Base-by-base conservation (phyloP, 805 yeast genomes). In the Lachancea dasiensis region DNA sequence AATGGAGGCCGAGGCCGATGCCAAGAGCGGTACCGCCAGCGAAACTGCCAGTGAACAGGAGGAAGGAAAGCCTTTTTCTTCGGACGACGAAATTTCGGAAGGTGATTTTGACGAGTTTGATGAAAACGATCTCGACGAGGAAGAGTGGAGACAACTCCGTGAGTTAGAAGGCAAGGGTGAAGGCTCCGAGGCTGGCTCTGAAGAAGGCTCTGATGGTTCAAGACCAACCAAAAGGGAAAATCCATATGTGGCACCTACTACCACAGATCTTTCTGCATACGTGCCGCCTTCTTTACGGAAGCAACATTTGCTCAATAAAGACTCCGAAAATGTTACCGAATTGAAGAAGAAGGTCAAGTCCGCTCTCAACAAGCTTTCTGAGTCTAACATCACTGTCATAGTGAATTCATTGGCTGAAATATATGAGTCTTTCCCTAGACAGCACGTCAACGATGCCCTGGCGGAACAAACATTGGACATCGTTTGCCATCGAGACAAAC, bases 261-360 rank as follows among this genome's bases (percentile, higher is more conserved):
- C 66, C 43, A 33, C 57, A 26, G 30, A 57, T 38, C 32, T 56
- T 4, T 64, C 68, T 1, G 68, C 73, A 44, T 90, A 92, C 54
- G 65, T 90, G 11, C 97, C 98, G 1, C 98, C 97, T 0, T 87
- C 95, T 0, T 59, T 83, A 40, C 72, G 97, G 41, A 70, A 75
- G 31, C 71, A 69, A 49, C 71, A 68, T 34, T 39, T 64, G 15
- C 67, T 57, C 27, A 52, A 53, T 3, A 50, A 48, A 0, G 68
- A 68, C 18, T 64, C 73, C 15, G 76, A 72, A 41, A 77, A 71
- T 38, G 54, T 67, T 6, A 34, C 64, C 3, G 72, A 68, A 25
- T 63, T 89, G 25, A 71, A 72, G 38, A 75, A 78, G 49, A 64
- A 76, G 4, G 72, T 89, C 33, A 92, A 87, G 51, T 89, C 97